Percentiles rank a stretch among this genome's conserved stretches.
phyloP scores from a whole-genome alignment of 2,329 filamentous ascomycete genomes.

The Arthroderma uncinatum region DNA sequence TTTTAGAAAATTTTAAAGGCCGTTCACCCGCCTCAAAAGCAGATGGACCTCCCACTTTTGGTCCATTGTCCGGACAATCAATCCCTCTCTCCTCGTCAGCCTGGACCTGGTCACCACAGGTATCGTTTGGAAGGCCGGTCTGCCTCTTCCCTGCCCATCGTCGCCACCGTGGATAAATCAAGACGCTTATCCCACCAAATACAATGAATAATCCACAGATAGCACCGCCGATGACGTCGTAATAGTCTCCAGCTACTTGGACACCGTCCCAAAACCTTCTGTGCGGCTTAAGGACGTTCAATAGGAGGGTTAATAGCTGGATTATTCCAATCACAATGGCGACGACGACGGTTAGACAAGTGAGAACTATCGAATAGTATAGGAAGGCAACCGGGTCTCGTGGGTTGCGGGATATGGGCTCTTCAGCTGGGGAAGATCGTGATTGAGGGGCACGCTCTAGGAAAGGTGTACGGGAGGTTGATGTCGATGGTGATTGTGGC shows the following conservation, averaged over 20 bases:
- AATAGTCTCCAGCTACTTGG: slow-evolving; percentile 61
- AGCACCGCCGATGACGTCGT: slow-evolving; percentile 71
- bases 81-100: slow-evolving; percentile 14
- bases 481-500: slow-evolving; percentile 10
- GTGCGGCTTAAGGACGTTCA: slow-evolving; percentile 61
- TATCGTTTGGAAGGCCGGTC: background rate
- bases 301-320: slow-evolving; percentile 67
- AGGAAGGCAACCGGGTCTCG: slow-evolving; percentile 81
- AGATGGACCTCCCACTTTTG: background rate
- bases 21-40: background rate
- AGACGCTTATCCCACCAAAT: slow-evolving; percentile 59
- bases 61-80: background rate
- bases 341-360: slow-evolving; percentile 69
- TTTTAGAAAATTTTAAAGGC: background rate
- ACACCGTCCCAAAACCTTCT: slow-evolving; percentile 90
- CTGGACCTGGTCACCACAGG: background rate
- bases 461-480: slow-evolving; percentile 9
- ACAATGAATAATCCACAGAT: slow-evolving; percentile 80
- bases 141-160: slow-evolving; percentile 39
- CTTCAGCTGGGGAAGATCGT: slow-evolving; percentile 16
- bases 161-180: slow-evolving; percentile 73
- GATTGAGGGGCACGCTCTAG: slow-evolving; percentile 13
- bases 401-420: slow-evolving; percentile 43
- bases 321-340: slow-evolving; percentile 76
- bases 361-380: slow-evolving; percentile 87